Base-by-base conservation (phyloP, 768 basidiomycete species). In the Kwoniella shandongensis region DNA sequence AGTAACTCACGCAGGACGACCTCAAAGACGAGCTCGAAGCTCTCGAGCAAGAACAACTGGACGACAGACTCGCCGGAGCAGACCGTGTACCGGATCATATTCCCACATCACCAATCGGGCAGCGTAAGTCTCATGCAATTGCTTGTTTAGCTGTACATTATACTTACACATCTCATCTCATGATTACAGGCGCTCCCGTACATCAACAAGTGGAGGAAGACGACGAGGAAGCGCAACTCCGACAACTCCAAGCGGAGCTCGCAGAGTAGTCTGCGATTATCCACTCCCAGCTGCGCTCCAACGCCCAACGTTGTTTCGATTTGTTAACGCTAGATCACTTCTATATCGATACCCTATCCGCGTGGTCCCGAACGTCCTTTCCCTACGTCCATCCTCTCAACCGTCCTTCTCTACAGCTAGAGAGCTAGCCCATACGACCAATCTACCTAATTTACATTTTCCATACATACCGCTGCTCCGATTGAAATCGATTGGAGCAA, bases 211-310 rank as follows among this genome's bases (percentile, higher is more conserved):
- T 80, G 51, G 84, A 82, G 62, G 91, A 92, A 73, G 89, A 90
- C 77, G 91, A 94, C 80, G 94, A 97, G 76, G 93, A 90, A 63
- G 85, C 83, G 41, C 86, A 94, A 77, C 84, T 98, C 74, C 84
- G 82, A 77, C 86, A 89, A 75, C 80, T 98, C 65, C 93, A 96
- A 79, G 92, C 90, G 26, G 75, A 76, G 54, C 55, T 76, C 50
- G 75, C 75, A 13, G 75, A 75, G 75, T 76, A 59, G 44, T 15
- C 12, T 5, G 20, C 35, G 25, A n/a, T n/a, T n/a, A n/a, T n/a
- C n/a, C n/a, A n/a, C n/a, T n/a, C n/a, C n/a, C n/a, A n/a, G n/a
- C n/a, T n/a, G n/a, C n/a, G n/a, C n/a, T n/a, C n/a, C n/a, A n/a
- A n/a, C n/a, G n/a, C n/a, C n/a, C n/a, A n/a, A n/a, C n/a, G n/a